These are phyloP conservation scores for Bruguiera parviflora DNA, from an alignment of 345 rosid genomes.

Conservation along the genomic window DNA sequence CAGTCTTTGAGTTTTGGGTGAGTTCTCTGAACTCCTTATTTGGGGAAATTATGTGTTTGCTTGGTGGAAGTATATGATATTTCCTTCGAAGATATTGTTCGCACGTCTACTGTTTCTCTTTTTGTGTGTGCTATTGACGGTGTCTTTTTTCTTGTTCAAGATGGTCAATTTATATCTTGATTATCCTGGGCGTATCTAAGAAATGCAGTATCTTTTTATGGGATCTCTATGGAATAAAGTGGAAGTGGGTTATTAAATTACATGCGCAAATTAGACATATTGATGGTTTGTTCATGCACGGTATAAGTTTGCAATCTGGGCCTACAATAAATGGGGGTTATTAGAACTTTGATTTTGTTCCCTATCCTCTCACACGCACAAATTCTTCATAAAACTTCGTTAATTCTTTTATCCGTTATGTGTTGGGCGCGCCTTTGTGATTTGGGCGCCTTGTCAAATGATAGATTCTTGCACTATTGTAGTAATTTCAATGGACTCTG, in stretches of 20 bases:
- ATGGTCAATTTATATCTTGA: too few species aligned
- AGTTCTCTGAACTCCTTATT: conserved; percentile 22
- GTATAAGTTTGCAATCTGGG: conserved; percentile 16
- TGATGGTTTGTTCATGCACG: conserved; percentile 35
- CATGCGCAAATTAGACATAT: conserved; percentile 18
- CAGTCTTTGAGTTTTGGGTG: conserved; percentile 37
- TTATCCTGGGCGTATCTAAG: neutral
- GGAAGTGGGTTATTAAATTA: conserved; percentile 17
- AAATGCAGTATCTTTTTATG: neutral
- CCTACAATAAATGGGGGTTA: conserved; percentile 20
- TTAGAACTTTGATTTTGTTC: conserved; percentile 22
- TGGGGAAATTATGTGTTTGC: neutral
- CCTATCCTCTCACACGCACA: conserved; percentile 11
- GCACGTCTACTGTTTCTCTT: too few species aligned
- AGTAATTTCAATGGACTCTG: neutral
- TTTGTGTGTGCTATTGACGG: too few species aligned
- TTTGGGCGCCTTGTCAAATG: conserved; percentile 17
- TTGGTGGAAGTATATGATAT: neutral
- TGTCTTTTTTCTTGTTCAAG: too few species aligned
- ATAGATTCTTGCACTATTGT: neutral
- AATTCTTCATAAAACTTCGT: conserved; percentile 7
- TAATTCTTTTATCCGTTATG: neutral
- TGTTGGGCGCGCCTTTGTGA: conserved; percentile 8
- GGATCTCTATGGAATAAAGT: conserved; percentile 1
- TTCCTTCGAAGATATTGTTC: too few species aligned